These are phyloP conservation scores for Tetradesmus lagerheimii DNA, from an alignment of 139 green algal species.

Conservation along the genomic window DNA sequence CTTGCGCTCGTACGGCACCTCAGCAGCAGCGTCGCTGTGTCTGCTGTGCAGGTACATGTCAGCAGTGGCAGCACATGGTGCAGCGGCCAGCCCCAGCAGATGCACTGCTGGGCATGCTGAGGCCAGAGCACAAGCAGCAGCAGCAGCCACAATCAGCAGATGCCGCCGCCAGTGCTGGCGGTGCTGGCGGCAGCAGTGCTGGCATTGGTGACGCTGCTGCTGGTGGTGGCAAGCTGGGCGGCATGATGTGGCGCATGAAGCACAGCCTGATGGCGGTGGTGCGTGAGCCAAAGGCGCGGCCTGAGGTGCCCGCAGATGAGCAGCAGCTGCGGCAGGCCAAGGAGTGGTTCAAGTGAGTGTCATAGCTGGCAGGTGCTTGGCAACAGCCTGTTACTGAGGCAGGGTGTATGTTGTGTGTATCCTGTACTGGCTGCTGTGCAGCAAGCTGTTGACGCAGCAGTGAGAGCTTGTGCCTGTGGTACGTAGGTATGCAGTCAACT, in stretches of 20 bases:
- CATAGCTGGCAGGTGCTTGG: not conserved
- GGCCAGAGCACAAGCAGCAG: conserved; percentile 15
- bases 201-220: not conserved
- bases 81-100: conserved; percentile 24
- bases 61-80: conserved; percentile 33
- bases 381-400: not conserved
- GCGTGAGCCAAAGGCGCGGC: conserved; percentile 25
- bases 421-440: not conserved
- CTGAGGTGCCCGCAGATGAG: conserved; percentile 45
- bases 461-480: too few species aligned
- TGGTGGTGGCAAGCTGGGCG: conserved; percentile 4
- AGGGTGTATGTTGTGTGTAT: too few species aligned
- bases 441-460: not conserved
- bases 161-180: not conserved
- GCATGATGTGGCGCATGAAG: conserved; percentile 38
- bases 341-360: conserved; percentile 54
- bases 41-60: not conserved
- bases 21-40: not conserved
- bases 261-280: conserved; percentile 37
- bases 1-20: too few species aligned
- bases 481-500: too few species aligned
- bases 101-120: not conserved
- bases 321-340: conserved; percentile 55
- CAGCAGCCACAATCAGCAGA: not conserved
- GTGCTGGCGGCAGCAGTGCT: not conserved